Evolutionary conservation across 1,284 basidiomycete genomes (phyloP).

Genomic region (Ceratobasidium theobromae): DNA sequence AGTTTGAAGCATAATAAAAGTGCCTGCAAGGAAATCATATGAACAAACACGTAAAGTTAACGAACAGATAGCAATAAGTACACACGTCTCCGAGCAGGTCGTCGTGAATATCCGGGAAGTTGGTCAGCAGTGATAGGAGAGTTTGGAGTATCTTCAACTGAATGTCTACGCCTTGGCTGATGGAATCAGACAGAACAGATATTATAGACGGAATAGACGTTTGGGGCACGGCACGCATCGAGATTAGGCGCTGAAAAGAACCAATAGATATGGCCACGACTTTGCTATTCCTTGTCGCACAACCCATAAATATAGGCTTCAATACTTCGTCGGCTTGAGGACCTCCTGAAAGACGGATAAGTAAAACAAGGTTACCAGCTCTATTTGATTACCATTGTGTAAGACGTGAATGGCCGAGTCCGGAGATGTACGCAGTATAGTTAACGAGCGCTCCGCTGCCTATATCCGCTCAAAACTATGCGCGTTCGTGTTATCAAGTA

Average conservation of each 20-base stretch:
- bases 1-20: constrained; percentile 90
- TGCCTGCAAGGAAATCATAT: constrained; percentile 56
- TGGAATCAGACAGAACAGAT: constrained; percentile 78
- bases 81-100: constrained; percentile 75
- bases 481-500: constrained; percentile 9
- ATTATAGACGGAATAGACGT: constrained; percentile 77
- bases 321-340: constrained; percentile 80
- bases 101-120: constrained; percentile 79
- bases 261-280: constrained; percentile 90
- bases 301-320: constrained; percentile 90
- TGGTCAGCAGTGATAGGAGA: constrained; percentile 83
- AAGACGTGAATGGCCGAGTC: constrained; percentile 64
- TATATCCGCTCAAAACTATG: constrained; percentile 39
- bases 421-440: constrained; percentile 72
- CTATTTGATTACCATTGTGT: constrained; percentile 56
- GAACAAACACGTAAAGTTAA: background rate
- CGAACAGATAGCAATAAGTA: constrained; percentile 34
- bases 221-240: constrained; percentile 81
- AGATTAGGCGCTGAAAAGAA: constrained; percentile 87
- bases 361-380: background rate
- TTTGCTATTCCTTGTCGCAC: constrained; percentile 90
- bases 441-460: constrained; percentile 83
- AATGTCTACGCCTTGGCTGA: constrained; percentile 91
- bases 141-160: constrained; percentile 91
- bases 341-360: constrained; percentile 55